These are phyloP conservation scores for Rhizopogon salebrosus DNA, from an alignment of 768 basidiomycete species.

Conservation along the genomic window DNA sequence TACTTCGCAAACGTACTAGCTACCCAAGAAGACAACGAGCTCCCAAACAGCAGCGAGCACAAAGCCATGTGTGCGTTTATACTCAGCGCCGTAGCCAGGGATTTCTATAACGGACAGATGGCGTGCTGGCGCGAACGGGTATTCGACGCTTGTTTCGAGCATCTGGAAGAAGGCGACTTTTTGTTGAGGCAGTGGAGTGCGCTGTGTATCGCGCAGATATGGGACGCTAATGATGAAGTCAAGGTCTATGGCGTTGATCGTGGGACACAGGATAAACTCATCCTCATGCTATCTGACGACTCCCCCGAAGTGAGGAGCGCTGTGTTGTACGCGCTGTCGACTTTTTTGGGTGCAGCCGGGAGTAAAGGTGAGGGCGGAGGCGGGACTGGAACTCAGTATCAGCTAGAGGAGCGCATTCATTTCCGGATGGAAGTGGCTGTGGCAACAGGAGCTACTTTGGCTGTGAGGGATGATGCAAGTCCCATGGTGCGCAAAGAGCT, in stretches of 20 bases:
- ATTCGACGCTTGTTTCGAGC: constrained; percentile 82
- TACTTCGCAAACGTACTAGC: constrained; percentile 81
- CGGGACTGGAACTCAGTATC: constrained; percentile 75
- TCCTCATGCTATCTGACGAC: constrained; percentile 74
- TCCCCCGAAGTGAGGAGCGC: constrained; percentile 92
- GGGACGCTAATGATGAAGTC: constrained; percentile 90
- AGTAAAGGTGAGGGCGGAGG: constrained; percentile 78
- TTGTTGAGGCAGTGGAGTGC: constrained; percentile 92
- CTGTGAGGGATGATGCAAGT: constrained; percentile 89
- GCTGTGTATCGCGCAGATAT: constrained; percentile 90
- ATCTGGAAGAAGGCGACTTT: constrained; percentile 87
- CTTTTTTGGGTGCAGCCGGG: constrained; percentile 87
- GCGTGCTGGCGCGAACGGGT: constrained; percentile 80
- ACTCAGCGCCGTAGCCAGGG: constrained; percentile 83
- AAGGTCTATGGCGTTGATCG: constrained; percentile 77
- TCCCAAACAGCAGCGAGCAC: constrained; percentile 95
- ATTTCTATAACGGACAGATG: constrained; percentile 80
- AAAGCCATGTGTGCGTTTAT: constrained; percentile 99
- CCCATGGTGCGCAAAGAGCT: constrained; percentile 97
- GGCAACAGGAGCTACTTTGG: constrained; percentile 82
- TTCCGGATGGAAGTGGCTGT: constrained; percentile 90
- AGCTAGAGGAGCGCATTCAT: constrained; percentile 72
- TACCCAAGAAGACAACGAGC: constrained; percentile 55
- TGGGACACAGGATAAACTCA: constrained; percentile 78
- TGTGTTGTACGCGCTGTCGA: constrained; percentile 86